A percentile compares a stretch with the other conserved stretches of the same genome.
Evolutionary conservation across 2,329 filamentous ascomycete species (phyloP).

Genomic region (Alternaria arbusti): DNA sequence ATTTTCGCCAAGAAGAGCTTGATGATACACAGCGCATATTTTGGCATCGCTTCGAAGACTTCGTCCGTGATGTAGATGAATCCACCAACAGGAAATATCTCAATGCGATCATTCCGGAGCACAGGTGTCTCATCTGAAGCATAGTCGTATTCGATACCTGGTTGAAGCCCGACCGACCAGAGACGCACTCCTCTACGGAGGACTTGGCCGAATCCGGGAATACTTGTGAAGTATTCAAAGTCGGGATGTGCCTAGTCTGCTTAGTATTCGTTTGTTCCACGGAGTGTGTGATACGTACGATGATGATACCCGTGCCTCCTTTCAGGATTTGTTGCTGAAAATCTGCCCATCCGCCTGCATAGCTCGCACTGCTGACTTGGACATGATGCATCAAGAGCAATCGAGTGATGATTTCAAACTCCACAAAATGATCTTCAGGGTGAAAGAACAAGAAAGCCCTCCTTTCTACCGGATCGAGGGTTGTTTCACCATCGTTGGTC

Average conservation of each 20-base stretch:
- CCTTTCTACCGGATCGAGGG: conserved; percentile 15
- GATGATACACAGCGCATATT: conserved; percentile 46
- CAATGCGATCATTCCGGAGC: conserved; percentile 30
- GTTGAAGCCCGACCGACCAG: conserved; percentile 45
- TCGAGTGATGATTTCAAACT: conserved; percentile 38
- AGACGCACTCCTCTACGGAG: conserved; percentile 37
- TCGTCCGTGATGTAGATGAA: conserved; percentile 54
- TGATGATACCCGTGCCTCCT: conserved; percentile 34
- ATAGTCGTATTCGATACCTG: conserved; percentile 18
- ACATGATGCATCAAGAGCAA: conserved; percentile 42
- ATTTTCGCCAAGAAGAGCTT: conserved; percentile 42
- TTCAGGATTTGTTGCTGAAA: conserved; percentile 28
- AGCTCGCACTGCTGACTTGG: conserved; percentile 31
- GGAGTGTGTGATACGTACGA: conserved; percentile 22
- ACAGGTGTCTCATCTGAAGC: conserved; percentile 19
- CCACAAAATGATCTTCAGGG: conserved; percentile 33
- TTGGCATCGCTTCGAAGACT: conserved; percentile 49
- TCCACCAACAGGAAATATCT: conserved; percentile 48
- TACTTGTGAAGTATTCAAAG: conserved; percentile 36
- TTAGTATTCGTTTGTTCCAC: conserved; percentile 9
- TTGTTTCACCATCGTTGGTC: conserved; percentile 9
- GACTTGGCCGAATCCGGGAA: conserved; percentile 42
- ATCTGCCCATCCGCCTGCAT: conserved; percentile 32
- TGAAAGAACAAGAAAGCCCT: conserved; percentile 39
- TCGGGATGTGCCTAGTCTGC: conserved; percentile 35